Conservation (phyloP, 106 monocot genomes). For the Gastrodia elata region DNA sequence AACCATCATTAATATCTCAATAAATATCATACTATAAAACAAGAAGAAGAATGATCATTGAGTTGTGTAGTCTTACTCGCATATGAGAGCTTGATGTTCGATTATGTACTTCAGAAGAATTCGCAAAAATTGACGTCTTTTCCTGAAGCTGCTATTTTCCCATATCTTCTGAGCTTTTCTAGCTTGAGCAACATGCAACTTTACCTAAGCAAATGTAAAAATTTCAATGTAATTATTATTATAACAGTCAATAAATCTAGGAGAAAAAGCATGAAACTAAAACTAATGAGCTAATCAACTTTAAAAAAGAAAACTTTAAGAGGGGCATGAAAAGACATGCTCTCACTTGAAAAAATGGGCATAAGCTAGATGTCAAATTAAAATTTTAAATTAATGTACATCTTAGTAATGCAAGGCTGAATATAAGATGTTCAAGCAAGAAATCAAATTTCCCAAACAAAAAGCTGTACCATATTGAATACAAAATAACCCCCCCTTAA, state of each 20-base stretch:
- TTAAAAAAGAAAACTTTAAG: not conserved
- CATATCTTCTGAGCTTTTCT: constrained; percentile 91
- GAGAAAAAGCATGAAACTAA: not conserved
- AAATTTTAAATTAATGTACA: not conserved
- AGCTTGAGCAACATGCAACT: constrained; percentile 90
- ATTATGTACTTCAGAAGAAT: constrained; percentile 98
- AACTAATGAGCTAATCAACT: not conserved
- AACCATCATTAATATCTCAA: not conserved
- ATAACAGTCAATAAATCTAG: not conserved
- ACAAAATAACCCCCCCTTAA: not conserved
- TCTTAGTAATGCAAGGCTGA: not conserved
- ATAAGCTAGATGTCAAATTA: not conserved
- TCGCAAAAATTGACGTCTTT: constrained; percentile 83
- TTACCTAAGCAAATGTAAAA: constrained; percentile 46
- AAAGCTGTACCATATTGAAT: not conserved
- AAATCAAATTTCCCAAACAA: too few relatives aligned
- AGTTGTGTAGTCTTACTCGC: constrained; percentile 52
- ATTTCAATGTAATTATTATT: not conserved
- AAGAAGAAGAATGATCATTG: not conserved
- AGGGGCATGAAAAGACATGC: not conserved
- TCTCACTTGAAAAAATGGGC: not conserved
- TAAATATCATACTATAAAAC: not conserved
- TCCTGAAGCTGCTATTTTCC: constrained; percentile 83
- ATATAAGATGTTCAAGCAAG: too few relatives aligned
- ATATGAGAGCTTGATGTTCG: constrained; percentile 97